These are phyloP conservation scores for Epicoccum nigrum DNA, from an alignment of 2,329 filamentous ascomycete species.

Conservation along the genomic window DNA sequence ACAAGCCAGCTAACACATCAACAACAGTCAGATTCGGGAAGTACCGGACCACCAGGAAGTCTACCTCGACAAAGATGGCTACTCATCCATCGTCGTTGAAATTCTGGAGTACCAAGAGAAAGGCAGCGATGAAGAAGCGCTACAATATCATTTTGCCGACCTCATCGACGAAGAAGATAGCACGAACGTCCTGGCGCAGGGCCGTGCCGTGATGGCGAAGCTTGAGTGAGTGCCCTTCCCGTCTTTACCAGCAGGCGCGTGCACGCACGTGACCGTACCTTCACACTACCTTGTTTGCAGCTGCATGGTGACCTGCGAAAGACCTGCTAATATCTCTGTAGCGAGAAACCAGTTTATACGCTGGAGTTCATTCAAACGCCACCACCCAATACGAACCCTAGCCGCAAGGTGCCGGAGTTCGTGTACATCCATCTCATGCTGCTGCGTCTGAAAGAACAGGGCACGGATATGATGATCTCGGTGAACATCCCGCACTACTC, in stretches of 20 bases:
- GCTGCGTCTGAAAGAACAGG: constrained; percentile 74
- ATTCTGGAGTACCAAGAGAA: constrained; percentile 81
- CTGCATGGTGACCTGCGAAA: too few species aligned
- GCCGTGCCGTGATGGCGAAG: constrained; percentile 37
- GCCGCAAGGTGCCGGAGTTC: constrained; percentile 56
- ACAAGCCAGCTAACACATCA: constrained; percentile 6
- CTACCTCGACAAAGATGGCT: constrained; percentile 81
- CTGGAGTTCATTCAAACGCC: constrained; percentile 66
- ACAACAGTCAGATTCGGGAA: constrained; percentile 69
- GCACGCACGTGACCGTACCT: constrained; percentile 4
- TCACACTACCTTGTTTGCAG: background rate
- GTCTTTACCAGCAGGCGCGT: background rate
- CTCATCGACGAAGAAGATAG: constrained; percentile 49
- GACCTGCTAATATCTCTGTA: constrained; percentile 22
- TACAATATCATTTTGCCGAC: constrained; percentile 58
- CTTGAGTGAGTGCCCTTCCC: constrained; percentile 44
- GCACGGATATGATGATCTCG: constrained; percentile 82
- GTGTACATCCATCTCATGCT: constrained; percentile 79
- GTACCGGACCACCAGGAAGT: constrained; percentile 91
- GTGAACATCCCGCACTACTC: constrained; percentile 87
- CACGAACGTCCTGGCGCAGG: constrained; percentile 44
- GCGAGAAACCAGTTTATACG: constrained; percentile 66
- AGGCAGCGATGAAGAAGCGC: constrained; percentile 71
- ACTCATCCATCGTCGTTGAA: constrained; percentile 87
- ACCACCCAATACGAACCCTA: constrained; percentile 34